Evolutionary conservation across 2,329 filamentous ascomycete species (phyloP), one percentile per base, ranked within the genome.

Genomic region (Beauveria varroae): DNA sequence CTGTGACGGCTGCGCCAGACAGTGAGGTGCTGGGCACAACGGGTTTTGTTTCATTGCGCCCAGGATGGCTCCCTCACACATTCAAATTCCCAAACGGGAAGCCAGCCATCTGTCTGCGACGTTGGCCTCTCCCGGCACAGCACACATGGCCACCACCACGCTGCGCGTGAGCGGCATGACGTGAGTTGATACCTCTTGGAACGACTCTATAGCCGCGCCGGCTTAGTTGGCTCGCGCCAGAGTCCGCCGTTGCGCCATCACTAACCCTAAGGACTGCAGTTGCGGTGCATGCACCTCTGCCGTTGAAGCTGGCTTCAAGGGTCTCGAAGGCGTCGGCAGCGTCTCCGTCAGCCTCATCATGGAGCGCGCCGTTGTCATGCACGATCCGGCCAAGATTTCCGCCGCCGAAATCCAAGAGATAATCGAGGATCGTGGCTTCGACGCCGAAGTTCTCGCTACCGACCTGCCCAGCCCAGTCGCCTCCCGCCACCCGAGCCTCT

Each of bases 231-330:
- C 16, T 46, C 8, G 28, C 55, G 55, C 20, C 44, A 37, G 34
- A 57, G 28, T 30, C 34, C 14, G 3, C 26, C 10, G 26, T 37
- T 56, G 20, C 14, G 10, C n/a, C 14, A 28, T 78, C 64, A 78
- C 68, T 43, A 34, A 56, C 26, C 26, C 47, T 34, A 43, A 82
- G 79, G 28, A 24, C 82, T 79, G 83, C 81, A 86, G 83, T 65
- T 99, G 95, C 77, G 93, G 93, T 71, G 89, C 93, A 67, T 99
- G 95, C 73, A 97, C 93, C 30, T 96, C 93, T 50, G 88, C 95
- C n/a, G 88, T 99, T 67, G 93, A 98, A 80, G 85, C 88, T 63
- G 95, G 90, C 66, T 96, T 99, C 77, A 89, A 91, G 69, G 85
- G 84, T 66, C 83, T 96, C 5, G 81, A 88, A 44, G 93, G 95